Percentiles rank a stretch among this genome's conserved stretches.
phyloP scores from a whole-genome alignment of 83 land plant genomes.

The Thuja plicata region DNA sequence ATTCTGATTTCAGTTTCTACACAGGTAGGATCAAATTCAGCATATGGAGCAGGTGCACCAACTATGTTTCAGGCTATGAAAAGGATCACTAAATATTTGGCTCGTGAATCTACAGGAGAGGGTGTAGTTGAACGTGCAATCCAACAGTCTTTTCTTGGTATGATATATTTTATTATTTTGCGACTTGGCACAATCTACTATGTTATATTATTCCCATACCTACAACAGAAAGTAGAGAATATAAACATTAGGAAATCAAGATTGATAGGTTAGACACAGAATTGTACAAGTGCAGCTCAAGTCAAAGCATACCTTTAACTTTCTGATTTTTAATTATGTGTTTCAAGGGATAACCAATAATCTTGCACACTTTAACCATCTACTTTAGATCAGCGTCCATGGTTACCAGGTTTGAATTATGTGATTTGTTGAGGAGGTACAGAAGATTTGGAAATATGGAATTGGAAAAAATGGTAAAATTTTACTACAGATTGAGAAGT shows the following conservation, averaged over 20 bases:
- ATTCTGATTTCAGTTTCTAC: constrained; percentile 14
- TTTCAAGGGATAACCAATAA: neutral
- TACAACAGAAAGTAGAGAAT: neutral
- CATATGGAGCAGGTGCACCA: constrained; percentile 96
- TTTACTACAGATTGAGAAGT: no score
- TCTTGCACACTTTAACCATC: neutral
- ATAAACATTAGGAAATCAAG: neutral
- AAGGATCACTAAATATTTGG: constrained; percentile 64
- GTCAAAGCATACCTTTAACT: neutral
- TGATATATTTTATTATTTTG: neutral
- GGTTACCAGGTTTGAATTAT: no score
- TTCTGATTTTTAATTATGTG: neutral
- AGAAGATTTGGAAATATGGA: no score
- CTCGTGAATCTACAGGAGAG: constrained; percentile 47
- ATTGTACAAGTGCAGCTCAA: neutral
- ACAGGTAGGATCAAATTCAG: constrained; percentile 90
- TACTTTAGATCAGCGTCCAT: neutral
- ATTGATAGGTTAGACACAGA: neutral
- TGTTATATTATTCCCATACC: neutral
- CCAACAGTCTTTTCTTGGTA: constrained; percentile 92
- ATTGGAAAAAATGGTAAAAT: no score
- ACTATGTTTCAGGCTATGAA: constrained; percentile 94
- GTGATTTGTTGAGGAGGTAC: no score
- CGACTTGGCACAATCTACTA: neutral
- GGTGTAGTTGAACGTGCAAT: constrained; percentile 83